Percentiles rank a stretch among this genome's conserved stretches.
These are phyloP conservation scores for Penicillium angulare DNA, from an alignment of 495 filamentous ascomycete species.

Conservation along the genomic window DNA sequence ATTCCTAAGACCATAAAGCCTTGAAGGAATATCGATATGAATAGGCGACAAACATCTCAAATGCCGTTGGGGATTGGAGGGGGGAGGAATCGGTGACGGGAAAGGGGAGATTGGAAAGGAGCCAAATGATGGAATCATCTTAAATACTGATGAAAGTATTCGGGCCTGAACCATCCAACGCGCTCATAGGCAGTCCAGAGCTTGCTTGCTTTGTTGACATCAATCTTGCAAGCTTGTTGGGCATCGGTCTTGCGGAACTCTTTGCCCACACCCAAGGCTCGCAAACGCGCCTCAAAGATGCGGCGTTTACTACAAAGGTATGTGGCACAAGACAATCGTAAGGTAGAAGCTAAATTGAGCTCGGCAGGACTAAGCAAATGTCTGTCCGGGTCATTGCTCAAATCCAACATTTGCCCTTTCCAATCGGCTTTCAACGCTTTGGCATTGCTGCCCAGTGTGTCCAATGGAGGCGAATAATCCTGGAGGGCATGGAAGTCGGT, in stretches of 20 bases:
- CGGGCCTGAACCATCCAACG: slow-evolving; percentile 79
- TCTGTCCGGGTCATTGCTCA: slow-evolving; percentile 74
- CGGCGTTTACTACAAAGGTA: slow-evolving; percentile 95
- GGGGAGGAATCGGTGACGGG: neutral
- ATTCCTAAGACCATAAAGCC: no score
- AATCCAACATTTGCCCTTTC: slow-evolving; percentile 78
- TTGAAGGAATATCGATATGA: neutral
- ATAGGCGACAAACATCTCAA: neutral
- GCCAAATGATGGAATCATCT: slow-evolving; percentile 16
- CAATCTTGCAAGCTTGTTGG: slow-evolving; percentile 95
- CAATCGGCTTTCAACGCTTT: slow-evolving; percentile 79
- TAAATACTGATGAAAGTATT: slow-evolving; percentile 56
- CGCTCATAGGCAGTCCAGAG: slow-evolving; percentile 90
- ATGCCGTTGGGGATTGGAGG: no score
- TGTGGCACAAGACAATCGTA: slow-evolving; percentile 83
- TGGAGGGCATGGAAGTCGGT: slow-evolving; percentile 77
- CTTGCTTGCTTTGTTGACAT: slow-evolving; percentile 98
- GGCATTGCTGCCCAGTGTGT: slow-evolving; percentile 62
- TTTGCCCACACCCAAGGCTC: slow-evolving; percentile 67
- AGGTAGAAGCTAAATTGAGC: slow-evolving; percentile 69
- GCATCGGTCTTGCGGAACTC: slow-evolving; percentile 98
- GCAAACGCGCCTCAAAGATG: slow-evolving; percentile 78
- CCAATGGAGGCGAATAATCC: slow-evolving; percentile 73
- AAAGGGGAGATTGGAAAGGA: neutral
- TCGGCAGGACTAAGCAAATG: slow-evolving; percentile 79